A percentile compares a stretch with the other conserved stretches of the same genome.
Conservation (phyloP, 345 rosid genomes). For the Gossypium raimondii region DNA sequence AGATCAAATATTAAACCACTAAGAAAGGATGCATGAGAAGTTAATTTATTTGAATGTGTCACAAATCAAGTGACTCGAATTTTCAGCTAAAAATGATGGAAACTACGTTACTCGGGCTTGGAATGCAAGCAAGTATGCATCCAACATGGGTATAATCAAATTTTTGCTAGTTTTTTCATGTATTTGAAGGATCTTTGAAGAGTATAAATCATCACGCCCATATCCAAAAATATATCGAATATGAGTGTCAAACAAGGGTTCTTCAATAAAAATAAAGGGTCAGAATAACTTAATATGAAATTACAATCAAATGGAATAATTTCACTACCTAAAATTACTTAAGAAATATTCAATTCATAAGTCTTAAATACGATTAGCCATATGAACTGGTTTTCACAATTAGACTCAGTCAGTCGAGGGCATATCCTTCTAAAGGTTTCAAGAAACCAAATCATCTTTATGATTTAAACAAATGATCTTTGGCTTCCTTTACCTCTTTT, state of each 20-base stretch:
- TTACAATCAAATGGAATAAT: background rate
- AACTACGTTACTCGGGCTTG: background rate
- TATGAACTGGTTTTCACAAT: background rate
- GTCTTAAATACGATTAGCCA: background rate
- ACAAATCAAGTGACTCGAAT: background rate
- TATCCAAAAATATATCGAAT: no score
- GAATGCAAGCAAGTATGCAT: no score
- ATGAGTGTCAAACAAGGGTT: background rate
- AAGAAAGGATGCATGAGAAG: background rate
- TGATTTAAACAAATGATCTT: background rate
- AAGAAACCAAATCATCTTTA: no score
- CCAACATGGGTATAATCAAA: background rate
- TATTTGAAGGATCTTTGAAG: background rate
- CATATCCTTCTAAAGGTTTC: no score
- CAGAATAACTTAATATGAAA: background rate
- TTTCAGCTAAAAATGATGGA: background rate
- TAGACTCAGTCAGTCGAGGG: background rate
- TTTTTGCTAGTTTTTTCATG: background rate
- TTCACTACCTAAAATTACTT: background rate
- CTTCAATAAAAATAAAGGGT: background rate
- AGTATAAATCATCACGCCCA: no score
- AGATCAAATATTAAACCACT: background rate
- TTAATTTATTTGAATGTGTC: background rate
- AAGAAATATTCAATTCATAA: background rate
- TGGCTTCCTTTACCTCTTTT: background rate